Evolutionary conservation across 1,284 basidiomycete species (phyloP).

Genomic region (Ustilago tritici): DNA sequence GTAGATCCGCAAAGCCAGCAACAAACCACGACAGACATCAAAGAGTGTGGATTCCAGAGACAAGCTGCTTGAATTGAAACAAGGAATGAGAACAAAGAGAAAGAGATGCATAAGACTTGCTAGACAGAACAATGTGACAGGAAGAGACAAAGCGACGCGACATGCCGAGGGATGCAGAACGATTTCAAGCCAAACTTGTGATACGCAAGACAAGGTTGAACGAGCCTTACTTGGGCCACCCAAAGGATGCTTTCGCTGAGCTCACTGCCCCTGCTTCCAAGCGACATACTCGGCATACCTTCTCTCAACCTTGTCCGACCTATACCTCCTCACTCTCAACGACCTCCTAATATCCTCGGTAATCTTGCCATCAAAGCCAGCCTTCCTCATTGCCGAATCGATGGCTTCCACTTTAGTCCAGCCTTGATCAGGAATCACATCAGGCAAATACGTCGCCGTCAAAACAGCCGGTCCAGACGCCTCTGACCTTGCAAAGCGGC

Average conservation of each 20-base stretch:
- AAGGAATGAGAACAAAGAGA: neutral
- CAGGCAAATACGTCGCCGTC: conserved; percentile 92
- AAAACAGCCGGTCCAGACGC: conserved; percentile 72
- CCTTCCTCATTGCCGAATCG: conserved; percentile 90
- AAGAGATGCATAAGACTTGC: conserved; percentile 4
- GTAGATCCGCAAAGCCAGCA: too few species aligned
- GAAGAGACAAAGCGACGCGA: too few species aligned
- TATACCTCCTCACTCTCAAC: conserved; percentile 84
- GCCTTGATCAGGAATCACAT: conserved; percentile 90
- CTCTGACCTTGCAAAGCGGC: conserved; percentile 20
- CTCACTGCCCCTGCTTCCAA: conserved; percentile 32
- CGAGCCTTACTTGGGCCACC: neutral
- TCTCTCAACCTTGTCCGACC: conserved; percentile 80
- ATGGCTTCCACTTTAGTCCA: conserved; percentile 91
- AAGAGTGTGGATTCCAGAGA: too few species aligned
- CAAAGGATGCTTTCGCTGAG: neutral
- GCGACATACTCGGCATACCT: conserved; percentile 78
- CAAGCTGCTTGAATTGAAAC: too few species aligned
- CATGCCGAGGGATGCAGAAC: neutral
- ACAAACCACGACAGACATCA: too few species aligned
- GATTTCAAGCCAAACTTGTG: too few species aligned
- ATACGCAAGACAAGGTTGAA: too few species aligned
- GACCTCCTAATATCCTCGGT: conserved; percentile 83
- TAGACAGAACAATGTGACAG: neutral
- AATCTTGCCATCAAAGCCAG: conserved; percentile 82